Evolutionary conservation across 2,329 filamentous ascomycete species (phyloP).

Genomic region (Dactylonectria estremocensis): DNA sequence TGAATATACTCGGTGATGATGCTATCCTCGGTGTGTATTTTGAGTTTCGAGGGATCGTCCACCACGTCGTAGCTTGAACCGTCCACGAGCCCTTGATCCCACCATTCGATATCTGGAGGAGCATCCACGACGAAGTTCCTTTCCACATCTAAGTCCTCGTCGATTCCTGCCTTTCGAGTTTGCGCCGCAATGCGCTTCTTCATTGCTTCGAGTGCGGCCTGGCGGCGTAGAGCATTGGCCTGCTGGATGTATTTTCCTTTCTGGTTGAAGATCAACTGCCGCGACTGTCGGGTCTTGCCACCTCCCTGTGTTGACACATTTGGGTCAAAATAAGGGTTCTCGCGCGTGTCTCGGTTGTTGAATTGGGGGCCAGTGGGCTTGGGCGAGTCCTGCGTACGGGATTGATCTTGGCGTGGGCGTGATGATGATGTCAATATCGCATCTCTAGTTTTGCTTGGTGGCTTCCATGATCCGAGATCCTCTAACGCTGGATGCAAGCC

Average conservation of each 20-base stretch:
- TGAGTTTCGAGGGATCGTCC: conserved; percentile 75
- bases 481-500: conserved; percentile 84
- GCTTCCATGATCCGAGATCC: conserved; percentile 66
- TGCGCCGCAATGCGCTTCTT: conserved; percentile 93
- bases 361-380: conserved; percentile 37
- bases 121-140: conserved; percentile 88
- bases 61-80: conserved; percentile 82
- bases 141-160: conserved; percentile 90
- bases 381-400: conserved; percentile 34
- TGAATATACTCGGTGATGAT: conserved; percentile 94
- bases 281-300: conserved; percentile 76
- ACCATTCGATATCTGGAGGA: conserved; percentile 95
- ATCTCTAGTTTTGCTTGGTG: conserved; percentile 57
- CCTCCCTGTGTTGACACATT: conserved; percentile 73
- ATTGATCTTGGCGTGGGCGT: conserved; percentile 34
- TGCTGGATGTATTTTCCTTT: conserved; percentile 98
- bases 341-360: conserved; percentile 28
- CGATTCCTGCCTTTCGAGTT: conserved; percentile 90
- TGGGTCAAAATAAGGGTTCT: conserved; percentile 88
- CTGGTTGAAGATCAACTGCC: conserved; percentile 90
- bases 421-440: conserved; percentile 38
- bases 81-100: conserved; percentile 90
- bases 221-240: conserved; percentile 88
- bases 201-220: conserved; percentile 92
- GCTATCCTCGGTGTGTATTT: conserved; percentile 83